These are phyloP conservation scores for Chlorella sp. DNA, from an alignment of 139 green algal species.

Conservation along the genomic window DNA sequence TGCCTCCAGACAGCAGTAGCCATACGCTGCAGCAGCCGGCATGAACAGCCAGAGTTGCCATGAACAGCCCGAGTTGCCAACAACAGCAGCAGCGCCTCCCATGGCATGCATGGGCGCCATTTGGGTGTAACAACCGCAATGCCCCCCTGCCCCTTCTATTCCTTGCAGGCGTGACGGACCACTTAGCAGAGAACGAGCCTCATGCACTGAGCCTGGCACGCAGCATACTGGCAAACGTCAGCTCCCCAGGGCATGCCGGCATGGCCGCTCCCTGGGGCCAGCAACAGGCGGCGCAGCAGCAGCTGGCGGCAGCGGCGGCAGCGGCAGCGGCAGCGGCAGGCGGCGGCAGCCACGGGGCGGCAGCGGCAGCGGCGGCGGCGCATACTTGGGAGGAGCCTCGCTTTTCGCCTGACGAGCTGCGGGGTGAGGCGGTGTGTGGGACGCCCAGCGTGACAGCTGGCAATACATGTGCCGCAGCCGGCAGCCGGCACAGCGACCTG, in stretches of 20 bases:
- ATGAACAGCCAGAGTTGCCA: no score
- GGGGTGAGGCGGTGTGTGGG: constrained; percentile 45
- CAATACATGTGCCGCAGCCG: no score
- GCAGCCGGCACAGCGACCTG: no score
- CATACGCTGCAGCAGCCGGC: no score
- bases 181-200: constrained; percentile 86
- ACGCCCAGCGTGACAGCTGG: no score
- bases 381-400: constrained; percentile 75
- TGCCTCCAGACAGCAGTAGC: no score
- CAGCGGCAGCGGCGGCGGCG: neutral
- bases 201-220: constrained; percentile 85
- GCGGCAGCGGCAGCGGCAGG: neutral
- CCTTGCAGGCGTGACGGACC: constrained; percentile 77
- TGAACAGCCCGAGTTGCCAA: no score
- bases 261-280: neutral
- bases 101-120: no score
- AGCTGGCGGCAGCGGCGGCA: neutral
- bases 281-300: neutral
- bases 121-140: no score
- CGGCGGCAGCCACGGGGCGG: neutral
- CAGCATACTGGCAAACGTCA: constrained; percentile 69
- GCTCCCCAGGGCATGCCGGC: neutral
- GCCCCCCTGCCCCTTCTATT: no score
- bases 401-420: constrained; percentile 70
- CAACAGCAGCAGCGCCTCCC: no score